Conservation (phyloP, 495 filamentous ascomycete species). For the Aspergillus heteromorphus region DNA sequence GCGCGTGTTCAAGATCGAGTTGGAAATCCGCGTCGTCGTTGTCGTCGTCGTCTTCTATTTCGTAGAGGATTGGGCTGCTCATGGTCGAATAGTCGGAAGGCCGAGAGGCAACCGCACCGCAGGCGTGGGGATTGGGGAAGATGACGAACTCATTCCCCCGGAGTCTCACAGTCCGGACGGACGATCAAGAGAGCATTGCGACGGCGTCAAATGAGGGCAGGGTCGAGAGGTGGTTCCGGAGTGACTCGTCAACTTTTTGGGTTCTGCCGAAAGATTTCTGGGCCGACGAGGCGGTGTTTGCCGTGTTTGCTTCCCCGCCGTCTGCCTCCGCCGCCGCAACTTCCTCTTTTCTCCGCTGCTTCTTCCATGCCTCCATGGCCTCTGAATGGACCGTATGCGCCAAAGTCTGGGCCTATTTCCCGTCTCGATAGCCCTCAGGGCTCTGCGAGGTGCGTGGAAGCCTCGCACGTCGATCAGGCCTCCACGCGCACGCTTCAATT, state of each 20-base stretch:
- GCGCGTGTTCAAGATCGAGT: neutral
- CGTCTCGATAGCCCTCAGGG: constrained; percentile 8
- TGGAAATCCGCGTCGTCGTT: constrained; percentile 23
- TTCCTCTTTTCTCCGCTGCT: neutral
- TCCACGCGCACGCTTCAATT: neutral
- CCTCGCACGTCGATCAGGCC: neutral
- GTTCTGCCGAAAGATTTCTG: constrained; percentile 12
- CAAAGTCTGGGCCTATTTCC: constrained; percentile 21
- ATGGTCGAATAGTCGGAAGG: constrained; percentile 24
- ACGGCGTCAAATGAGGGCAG: neutral
- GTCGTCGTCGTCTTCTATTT: constrained; percentile 28
- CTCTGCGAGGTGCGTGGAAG: constrained; percentile 1
- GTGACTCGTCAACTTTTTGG: neutral
- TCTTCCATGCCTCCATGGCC: constrained; percentile 11
- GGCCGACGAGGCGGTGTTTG: constrained; percentile 26
- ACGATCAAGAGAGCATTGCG: constrained; percentile 11
- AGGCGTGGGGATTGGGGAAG: constrained; percentile 13
- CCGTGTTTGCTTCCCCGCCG: constrained; percentile 31
- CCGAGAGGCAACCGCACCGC: constrained; percentile 9
- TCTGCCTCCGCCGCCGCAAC: neutral
- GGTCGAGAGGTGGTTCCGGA: neutral
- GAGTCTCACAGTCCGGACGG: neutral
- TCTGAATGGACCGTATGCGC: constrained; percentile 29
- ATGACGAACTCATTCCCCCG: constrained; percentile 25
- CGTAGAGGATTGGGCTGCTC: constrained; percentile 33